Percentiles rank a stretch among this genome's conserved stretches.
Conservation (phyloP, 257 asterid species). For the Linderniella brevidens region DNA sequence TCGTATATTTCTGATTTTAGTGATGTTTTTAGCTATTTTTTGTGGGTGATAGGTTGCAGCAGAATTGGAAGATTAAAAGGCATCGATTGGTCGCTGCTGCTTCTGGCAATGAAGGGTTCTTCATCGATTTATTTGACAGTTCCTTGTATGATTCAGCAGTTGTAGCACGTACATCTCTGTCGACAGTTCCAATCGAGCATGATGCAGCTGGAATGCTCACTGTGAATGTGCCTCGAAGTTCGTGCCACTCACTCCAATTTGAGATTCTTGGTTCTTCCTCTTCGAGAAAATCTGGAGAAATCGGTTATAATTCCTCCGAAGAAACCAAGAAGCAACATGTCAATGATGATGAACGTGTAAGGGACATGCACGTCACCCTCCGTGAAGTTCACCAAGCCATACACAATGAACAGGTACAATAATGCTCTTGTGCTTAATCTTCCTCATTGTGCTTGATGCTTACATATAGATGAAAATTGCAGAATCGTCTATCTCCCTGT, state of each 20-base stretch:
- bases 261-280: conserved; percentile 56
- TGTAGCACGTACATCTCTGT: conserved; percentile 68
- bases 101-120: conserved; percentile 92
- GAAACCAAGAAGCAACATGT: conserved; percentile 27
- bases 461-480: neutral
- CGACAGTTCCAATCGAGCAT: conserved; percentile 71
- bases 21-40: conserved; percentile 10
- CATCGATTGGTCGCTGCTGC: conserved; percentile 87
- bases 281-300: conserved; percentile 19
- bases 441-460: conserved; percentile 4
- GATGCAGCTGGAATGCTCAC: conserved; percentile 95
- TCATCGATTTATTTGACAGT: conserved; percentile 78
- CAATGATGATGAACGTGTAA: conserved; percentile 54
- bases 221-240: conserved; percentile 59
- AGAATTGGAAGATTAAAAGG: conserved; percentile 89
- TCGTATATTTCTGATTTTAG: neutral
- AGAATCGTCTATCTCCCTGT: conserved; percentile 2
- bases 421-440: neutral
- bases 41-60: conserved; percentile 63
- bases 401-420: conserved; percentile 70
- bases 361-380: conserved; percentile 46
- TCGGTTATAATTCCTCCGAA: conserved; percentile 13
- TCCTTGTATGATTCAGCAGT: conserved; percentile 55
- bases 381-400: conserved; percentile 76
- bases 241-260: conserved; percentile 68